Base-by-base conservation (phyloP, 106 monocot genomes). In the Dendrobium nobile region DNA sequence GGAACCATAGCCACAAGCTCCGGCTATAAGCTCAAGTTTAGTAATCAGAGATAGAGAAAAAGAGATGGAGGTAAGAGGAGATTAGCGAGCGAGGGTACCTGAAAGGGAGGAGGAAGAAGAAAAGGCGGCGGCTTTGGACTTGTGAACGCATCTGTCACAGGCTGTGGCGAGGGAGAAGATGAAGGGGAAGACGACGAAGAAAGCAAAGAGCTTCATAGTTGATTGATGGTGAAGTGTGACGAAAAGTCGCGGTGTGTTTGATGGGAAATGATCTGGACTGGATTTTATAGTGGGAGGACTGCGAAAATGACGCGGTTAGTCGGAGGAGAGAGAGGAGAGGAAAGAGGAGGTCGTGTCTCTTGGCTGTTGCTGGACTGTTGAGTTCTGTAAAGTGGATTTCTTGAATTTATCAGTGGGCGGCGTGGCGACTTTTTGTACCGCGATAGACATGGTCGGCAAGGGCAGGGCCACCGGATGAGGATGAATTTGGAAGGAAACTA, bases 1-100 rank as follows among this genome's bases (percentile, higher is more conserved):
- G 45, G 87, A 68, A 41, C 91, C 89, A 74, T 96, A 96, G 20
- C 96, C 96, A 70, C 96, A 96, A 47, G 96, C 86, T 11, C 96
- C 96, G 80, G 67, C 96, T 95, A 54, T 13, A 77, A 8, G 68
- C 0, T 10, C 19, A 24, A 55, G 48, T 5, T 37, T 24, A 8
- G 41, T 26, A 26, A 11, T 31, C 43, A 15, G 28, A 47, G 44
- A 68, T 40, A 1, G 13, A 47, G 26, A 41, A 26, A 13, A 79
- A 4, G 42, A 19, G 43, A 43, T 7, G 43, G 74, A 43, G 43
- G 13, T 28, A 19, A 73, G 19, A 75, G 10, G 3, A 18, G 37
- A 37, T 37, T 37, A 75, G 20, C 16, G 7, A 43, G 22, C 16
- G 16, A 3, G 27, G 1, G 6, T 73, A 89, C 93, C 93, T 16